phyloP scores from a whole-genome alignment of 2,329 filamentous ascomycete genomes.

The Paraconiothyrium sp. region DNA sequence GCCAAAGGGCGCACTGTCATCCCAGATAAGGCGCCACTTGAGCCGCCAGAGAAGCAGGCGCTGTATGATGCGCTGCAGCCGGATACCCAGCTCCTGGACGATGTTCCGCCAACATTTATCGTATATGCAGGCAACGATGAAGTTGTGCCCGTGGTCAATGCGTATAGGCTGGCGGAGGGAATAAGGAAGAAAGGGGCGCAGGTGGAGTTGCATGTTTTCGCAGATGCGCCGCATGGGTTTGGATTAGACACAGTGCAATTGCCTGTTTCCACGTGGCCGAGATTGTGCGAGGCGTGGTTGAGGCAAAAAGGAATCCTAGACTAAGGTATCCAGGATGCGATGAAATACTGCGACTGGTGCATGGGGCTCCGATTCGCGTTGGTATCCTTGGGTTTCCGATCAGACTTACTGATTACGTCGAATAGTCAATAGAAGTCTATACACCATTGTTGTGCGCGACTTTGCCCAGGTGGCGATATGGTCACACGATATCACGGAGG shows the following conservation, averaged over 20 bases:
- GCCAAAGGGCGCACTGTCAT: slow-evolving; percentile 29
- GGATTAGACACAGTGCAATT: slow-evolving; percentile 26
- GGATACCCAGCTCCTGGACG: slow-evolving; percentile 25
- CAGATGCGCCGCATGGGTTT: slow-evolving; percentile 34
- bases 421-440: too few relatives aligned
- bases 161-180: slow-evolving; percentile 22
- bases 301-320: slow-evolving; percentile 21
- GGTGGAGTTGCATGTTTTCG: slow-evolving; percentile 33
- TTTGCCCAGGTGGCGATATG: too few relatives aligned
- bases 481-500: too few relatives aligned
- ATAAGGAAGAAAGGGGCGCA: slow-evolving; percentile 17
- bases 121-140: slow-evolving; percentile 21
- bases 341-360: too few relatives aligned
- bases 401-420: too few relatives aligned
- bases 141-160: slow-evolving; percentile 29
- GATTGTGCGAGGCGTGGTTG: slow-evolving; percentile 30
- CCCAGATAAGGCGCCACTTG: slow-evolving; percentile 24
- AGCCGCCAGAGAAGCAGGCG: slow-evolving; percentile 29
- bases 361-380: too few relatives aligned
- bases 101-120: slow-evolving; percentile 27
- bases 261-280: slow-evolving; percentile 27
- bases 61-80: slow-evolving; percentile 31
- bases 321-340: background rate
- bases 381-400: too few relatives aligned
- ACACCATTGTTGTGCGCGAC: too few relatives aligned